Evolutionary conservation across 768 basidiomycete genomes (phyloP).

Genomic region (Mycena pura): DNA sequence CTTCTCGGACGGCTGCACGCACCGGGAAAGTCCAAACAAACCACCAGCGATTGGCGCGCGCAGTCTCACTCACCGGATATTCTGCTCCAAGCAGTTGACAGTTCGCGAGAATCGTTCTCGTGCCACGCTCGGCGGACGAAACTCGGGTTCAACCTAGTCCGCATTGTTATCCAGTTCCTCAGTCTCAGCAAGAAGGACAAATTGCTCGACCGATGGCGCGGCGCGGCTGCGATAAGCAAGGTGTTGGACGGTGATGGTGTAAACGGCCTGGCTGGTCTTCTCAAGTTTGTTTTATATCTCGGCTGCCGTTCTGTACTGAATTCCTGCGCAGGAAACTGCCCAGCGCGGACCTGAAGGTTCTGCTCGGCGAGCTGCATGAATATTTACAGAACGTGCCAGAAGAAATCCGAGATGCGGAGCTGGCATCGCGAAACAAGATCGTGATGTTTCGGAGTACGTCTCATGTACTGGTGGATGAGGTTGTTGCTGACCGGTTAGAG

Average conservation of each 20-base stretch:
- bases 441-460: conserved; percentile 26
- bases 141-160: conserved; percentile 9
- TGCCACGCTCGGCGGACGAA: not conserved
- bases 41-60: conserved; percentile 32
- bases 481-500: conserved; percentile 60
- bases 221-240: not conserved
- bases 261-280: conserved; percentile 2
- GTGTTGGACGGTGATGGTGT: not conserved
- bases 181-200: not conserved
- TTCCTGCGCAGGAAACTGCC: conserved; percentile 26
- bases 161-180: not conserved
- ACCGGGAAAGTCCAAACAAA: conserved; percentile 1
- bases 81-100: conserved; percentile 28
- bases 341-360: conserved; percentile 40
- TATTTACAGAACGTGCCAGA: conserved; percentile 45
- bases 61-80: conserved; percentile 40
- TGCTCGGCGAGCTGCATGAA: conserved; percentile 49
- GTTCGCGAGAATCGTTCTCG: conserved; percentile 2
- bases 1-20: conserved; percentile 44
- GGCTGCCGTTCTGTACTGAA: not conserved
- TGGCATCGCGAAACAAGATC: too few relatives aligned
- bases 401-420: conserved; percentile 38
- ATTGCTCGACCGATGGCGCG: conserved; percentile 10
- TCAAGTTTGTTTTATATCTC: conserved; percentile 31
- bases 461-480: conserved; percentile 29